Percentiles rank a stretch among this genome's conserved stretches.
These are phyloP conservation scores for Macrophomina pseudophaseolina DNA, from an alignment of 2,329 filamentous ascomycete genomes.

Conservation along the genomic window DNA sequence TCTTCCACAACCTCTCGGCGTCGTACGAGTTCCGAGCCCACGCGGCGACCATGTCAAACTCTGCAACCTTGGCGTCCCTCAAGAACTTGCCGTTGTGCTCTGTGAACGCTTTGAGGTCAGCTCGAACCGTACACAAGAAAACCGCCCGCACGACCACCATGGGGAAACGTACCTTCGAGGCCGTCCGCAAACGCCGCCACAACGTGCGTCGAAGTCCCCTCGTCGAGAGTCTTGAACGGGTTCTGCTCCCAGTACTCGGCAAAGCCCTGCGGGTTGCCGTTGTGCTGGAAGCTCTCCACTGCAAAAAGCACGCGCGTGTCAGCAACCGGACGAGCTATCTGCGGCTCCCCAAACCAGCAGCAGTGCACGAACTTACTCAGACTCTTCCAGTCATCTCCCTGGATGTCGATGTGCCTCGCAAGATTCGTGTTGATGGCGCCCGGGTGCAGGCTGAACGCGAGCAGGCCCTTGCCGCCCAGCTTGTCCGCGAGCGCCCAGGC, in stretches of 20 bases:
- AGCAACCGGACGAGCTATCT: neutral
- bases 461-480: constrained; percentile 33
- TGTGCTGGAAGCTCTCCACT: constrained; percentile 31
- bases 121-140: too few relatives aligned
- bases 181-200: constrained; percentile 39
- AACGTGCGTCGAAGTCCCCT: constrained; percentile 40
- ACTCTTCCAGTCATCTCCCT: constrained; percentile 30
- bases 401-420: constrained; percentile 27
- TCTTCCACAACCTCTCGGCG: constrained; percentile 39
- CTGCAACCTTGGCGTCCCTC: constrained; percentile 33
- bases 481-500: constrained; percentile 34
- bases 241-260: constrained; percentile 13
- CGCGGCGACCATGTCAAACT: constrained; percentile 29
- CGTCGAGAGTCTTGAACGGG: constrained; percentile 35
- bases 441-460: constrained; percentile 39
- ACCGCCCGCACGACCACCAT: too few relatives aligned
- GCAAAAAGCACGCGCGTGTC: constrained; percentile 1
- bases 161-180: constrained; percentile 28
- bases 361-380: constrained; percentile 29
- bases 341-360: neutral
- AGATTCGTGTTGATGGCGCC: constrained; percentile 37
- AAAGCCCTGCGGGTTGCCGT: constrained; percentile 32
- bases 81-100: constrained; percentile 37
- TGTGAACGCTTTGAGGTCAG: neutral
- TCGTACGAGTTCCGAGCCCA: constrained; percentile 34